Percentiles rank a stretch among this genome's conserved stretches.
Conservation (phyloP, 2,329 filamentous ascomycete genomes). For the Eurotiales sp. region DNA sequence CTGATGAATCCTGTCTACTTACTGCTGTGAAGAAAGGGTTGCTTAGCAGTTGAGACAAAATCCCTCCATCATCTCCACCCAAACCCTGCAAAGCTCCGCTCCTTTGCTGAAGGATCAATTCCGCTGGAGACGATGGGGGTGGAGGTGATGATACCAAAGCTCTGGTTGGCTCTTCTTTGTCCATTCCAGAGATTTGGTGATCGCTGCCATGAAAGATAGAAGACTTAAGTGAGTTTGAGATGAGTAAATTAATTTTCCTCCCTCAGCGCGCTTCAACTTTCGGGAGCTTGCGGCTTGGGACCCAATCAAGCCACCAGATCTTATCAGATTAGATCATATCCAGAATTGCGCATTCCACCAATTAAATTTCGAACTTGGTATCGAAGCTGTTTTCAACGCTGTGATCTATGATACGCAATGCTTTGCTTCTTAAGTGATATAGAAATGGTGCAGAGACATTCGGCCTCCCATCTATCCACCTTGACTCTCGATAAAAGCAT, state of each 20-base stretch:
- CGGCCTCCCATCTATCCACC: no score
- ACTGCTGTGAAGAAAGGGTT: constrained; percentile 52
- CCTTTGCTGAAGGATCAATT: constrained; percentile 35
- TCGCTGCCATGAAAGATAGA: background rate
- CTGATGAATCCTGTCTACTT: constrained; percentile 16
- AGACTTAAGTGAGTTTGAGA: no score
- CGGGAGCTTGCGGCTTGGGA: background rate
- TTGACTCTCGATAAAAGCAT: no score
- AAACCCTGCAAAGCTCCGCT: constrained; percentile 28
- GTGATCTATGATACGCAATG: no score
- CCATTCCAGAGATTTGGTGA: constrained; percentile 29
- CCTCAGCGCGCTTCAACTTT: background rate
- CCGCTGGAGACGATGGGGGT: constrained; percentile 31
- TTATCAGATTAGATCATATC: constrained; percentile 11
- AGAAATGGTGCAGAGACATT: no score
- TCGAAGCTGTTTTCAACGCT: no score
- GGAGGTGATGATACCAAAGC: constrained; percentile 25
- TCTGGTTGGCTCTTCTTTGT: constrained; percentile 31
- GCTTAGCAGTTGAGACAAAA: constrained; percentile 43
- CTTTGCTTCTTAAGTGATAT: no score
- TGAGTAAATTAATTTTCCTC: background rate
- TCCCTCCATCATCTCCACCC: constrained; percentile 33
- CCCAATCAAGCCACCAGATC: background rate
- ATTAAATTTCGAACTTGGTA: no score
- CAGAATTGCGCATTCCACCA: no score